These are phyloP conservation scores for Thermothelomyces thermophilus DNA, from an alignment of 2,329 filamentous ascomycete genomes.

Conservation along the genomic window DNA sequence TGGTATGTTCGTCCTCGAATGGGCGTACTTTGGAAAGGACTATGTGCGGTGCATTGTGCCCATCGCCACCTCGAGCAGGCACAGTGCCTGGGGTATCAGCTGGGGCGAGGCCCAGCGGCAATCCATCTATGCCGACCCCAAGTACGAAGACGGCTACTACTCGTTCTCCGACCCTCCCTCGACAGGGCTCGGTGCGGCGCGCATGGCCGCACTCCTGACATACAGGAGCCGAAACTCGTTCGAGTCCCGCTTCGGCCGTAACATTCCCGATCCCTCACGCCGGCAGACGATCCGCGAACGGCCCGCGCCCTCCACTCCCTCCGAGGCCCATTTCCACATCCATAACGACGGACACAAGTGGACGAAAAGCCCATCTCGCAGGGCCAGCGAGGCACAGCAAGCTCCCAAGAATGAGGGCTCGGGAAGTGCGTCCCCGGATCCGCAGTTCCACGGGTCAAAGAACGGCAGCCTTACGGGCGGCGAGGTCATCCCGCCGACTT, in stretches of 20 bases:
- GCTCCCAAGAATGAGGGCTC: conserved; percentile 3
- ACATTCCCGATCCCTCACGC: conserved; percentile 78
- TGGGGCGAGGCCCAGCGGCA: conserved; percentile 86
- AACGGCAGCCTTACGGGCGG: conserved; percentile 44
- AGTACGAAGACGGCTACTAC: conserved; percentile 98
- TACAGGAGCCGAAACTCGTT: conserved; percentile 97
- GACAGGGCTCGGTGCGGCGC: conserved; percentile 83
- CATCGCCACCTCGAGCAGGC: conserved; percentile 76
- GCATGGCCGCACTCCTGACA: conserved; percentile 93
- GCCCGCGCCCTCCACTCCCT: conserved; percentile 53
- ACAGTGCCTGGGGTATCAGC: conserved; percentile 85
- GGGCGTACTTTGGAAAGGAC: conserved; percentile 82
- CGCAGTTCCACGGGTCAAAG: conserved; percentile 64
- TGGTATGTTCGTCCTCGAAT: conserved; percentile 86
- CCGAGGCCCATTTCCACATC: conserved; percentile 69
- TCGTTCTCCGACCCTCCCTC: conserved; percentile 76
- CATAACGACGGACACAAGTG: conserved; percentile 76
- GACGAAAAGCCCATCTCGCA: conserved; percentile 47
- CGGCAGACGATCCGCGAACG: conserved; percentile 74
- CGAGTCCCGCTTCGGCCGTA: conserved; percentile 88
- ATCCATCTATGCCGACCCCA: conserved; percentile 95
- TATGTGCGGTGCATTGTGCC: conserved; percentile 76
- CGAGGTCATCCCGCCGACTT: conserved; percentile 48
- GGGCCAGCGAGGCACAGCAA: conserved; percentile 34
- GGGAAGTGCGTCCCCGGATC: conserved; percentile 37